Conservation (phyloP, 176 grass and related monocot species). For the Neostapfia colusana region DNA sequence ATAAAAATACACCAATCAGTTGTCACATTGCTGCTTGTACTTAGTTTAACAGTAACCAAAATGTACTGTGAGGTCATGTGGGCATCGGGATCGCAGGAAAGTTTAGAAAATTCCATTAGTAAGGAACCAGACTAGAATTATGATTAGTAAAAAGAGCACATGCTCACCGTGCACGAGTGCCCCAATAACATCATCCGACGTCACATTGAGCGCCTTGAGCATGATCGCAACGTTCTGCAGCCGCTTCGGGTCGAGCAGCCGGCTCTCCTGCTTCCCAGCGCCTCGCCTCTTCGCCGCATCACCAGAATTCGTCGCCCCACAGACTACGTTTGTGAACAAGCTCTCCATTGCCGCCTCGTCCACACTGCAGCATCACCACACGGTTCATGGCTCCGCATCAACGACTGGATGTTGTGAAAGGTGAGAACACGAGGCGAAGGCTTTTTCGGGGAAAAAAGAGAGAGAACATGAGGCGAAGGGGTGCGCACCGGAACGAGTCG, state of each 20-base stretch:
- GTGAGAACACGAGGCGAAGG: background rate
- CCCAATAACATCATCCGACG: constrained; percentile 47
- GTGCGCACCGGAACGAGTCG: constrained; percentile 50
- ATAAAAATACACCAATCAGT: constrained; percentile 1
- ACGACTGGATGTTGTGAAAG: background rate
- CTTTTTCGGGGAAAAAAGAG: too few relatives aligned
- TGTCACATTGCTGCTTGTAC: constrained; percentile 14
- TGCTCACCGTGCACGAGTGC: constrained; percentile 63
- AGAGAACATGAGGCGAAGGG: background rate
- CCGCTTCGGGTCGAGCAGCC: constrained; percentile 65
- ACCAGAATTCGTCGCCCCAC: constrained; percentile 18
- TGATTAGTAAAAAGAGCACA: constrained; percentile 7
- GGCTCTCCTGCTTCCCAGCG: constrained; percentile 49
- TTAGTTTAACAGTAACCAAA: constrained; percentile 42
- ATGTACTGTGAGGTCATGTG: constrained; percentile 44
- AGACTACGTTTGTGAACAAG: constrained; percentile 43
- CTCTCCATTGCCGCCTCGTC: constrained; percentile 76
- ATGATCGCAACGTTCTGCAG: constrained; percentile 80
- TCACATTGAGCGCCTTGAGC: constrained; percentile 67
- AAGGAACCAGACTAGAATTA: constrained; percentile 33
- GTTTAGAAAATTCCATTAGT: constrained; percentile 10
- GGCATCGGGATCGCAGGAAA: constrained; percentile 37
- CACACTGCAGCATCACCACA: constrained; percentile 47
- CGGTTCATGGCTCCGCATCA: background rate
- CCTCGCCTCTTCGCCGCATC: constrained; percentile 7